Conservation (phyloP, 2,329 filamentous ascomycete species). For the Zymoseptoria tritici region DNA sequence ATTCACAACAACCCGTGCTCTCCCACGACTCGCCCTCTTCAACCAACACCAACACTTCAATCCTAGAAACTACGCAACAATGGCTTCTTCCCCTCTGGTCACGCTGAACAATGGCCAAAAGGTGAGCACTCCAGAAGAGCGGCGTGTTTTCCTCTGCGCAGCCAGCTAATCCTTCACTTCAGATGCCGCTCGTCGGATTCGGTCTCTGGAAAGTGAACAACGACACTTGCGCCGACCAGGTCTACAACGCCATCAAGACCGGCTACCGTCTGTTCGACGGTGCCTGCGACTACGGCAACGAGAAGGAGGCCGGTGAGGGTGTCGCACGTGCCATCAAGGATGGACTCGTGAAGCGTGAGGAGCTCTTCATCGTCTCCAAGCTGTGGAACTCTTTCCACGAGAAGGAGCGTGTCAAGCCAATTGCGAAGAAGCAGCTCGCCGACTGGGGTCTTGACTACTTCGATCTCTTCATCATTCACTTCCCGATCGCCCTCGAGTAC, state of each 20-base stretch:
- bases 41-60: conserved; percentile 1
- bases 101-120: conserved; percentile 34
- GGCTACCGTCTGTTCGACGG: conserved; percentile 56
- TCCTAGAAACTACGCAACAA: conserved; percentile 22
- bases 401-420: conserved; percentile 65
- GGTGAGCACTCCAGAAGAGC: conserved; percentile 13
- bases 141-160: neutral
- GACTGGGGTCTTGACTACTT: conserved; percentile 87
- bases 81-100: conserved; percentile 24
- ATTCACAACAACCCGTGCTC: neutral
- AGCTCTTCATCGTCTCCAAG: conserved; percentile 89
- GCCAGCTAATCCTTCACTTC: neutral
- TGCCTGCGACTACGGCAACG: conserved; percentile 72
- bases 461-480: conserved; percentile 75
- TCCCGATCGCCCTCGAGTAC: conserved; percentile 79
- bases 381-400: conserved; percentile 92
- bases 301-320: conserved; percentile 69
- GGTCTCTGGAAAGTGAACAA: conserved; percentile 80
- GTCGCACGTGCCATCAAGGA: conserved; percentile 73
- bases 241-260: conserved; percentile 64
- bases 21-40: conserved; percentile 4
- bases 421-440: conserved; percentile 66
- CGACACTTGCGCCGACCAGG: conserved; percentile 62
- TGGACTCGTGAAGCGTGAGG: conserved; percentile 71
- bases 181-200: conserved; percentile 71